Base-by-base conservation (phyloP, 2,329 filamentous ascomycete species). In the Pochonia chlamydosporia region DNA sequence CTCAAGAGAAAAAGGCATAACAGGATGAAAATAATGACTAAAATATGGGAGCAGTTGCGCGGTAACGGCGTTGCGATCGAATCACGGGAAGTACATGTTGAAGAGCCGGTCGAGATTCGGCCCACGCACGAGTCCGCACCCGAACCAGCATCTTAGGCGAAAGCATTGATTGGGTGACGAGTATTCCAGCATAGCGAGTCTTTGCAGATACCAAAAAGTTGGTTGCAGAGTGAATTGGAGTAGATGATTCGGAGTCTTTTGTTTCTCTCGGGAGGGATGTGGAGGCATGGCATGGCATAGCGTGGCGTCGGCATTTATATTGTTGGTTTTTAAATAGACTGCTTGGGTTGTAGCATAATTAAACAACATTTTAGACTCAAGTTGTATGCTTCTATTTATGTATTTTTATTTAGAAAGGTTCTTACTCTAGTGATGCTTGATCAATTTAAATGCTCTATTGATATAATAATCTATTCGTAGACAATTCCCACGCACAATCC, bases 221-320 rank as follows among this genome's bases (percentile, higher is more conserved):
- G n/a, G n/a, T n/a, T n/a, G n/a, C n/a, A n/a, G n/a, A n/a, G n/a
- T n/a, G n/a, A n/a, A n/a, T n/a, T n/a, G n/a, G n/a, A n/a, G n/a
- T n/a, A n/a, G n/a, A n/a, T n/a, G n/a, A n/a, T n/a, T n/a, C n/a
- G n/a, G n/a, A n/a, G n/a, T n/a, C n/a, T n/a, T n/a, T n/a, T 28
- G 7, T 28, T 39, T 39, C 20, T 39, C 10, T 14, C 4, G 16
- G 35, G 35, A 13, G 35, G 35, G 8, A 23, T 21, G 26, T 39
- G 18, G 18, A 4, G 18, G 9, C 13, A 20, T 23, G 14, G 39
- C 11, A 41, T 30, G 53, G 57, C 62, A 65, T 66, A 65, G 63
- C 63, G 63, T 46, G 62, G 62, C 62, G 62, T 64, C 59, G 56
- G 54, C 49, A 52, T 33, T 43, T 24, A 21, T 24, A 16, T 23